phyloP scores from a whole-genome alignment of 2,329 filamentous ascomycete genomes.

The Venturia aucupariae region DNA sequence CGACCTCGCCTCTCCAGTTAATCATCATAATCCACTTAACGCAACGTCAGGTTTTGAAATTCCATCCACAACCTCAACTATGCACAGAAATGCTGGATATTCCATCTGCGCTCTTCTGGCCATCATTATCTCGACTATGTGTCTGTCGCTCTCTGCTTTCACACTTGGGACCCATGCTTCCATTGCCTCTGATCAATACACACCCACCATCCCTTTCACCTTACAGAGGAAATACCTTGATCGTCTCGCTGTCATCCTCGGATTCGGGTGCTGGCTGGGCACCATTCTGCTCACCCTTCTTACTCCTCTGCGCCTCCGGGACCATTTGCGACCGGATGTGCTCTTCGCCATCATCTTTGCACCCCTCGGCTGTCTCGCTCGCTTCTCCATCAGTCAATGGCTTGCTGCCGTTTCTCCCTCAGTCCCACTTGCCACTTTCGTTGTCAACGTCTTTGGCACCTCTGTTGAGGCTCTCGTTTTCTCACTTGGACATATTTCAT shows the following conservation, averaged over 20 bases:
- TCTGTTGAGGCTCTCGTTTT: too few relatives aligned
- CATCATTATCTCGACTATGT: too few relatives aligned
- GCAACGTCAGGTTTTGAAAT: too few relatives aligned
- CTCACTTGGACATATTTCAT: too few relatives aligned
- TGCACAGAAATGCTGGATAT: too few relatives aligned
- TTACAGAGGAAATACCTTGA: slow-evolving; percentile 36
- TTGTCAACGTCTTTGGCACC: too few relatives aligned
- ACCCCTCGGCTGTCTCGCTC: slow-evolving; percentile 61
- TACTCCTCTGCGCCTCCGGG: slow-evolving; percentile 55
- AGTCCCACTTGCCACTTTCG: too few relatives aligned
- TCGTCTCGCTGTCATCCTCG: slow-evolving; percentile 56
- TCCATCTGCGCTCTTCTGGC: too few relatives aligned
- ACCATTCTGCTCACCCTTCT: slow-evolving; percentile 55
- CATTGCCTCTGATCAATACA: slow-evolving; percentile 46
- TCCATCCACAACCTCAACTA: too few relatives aligned
- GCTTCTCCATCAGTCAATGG: slow-evolving; percentile 22
- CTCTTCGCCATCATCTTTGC: slow-evolving; percentile 75
- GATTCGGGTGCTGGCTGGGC: slow-evolving; percentile 69
- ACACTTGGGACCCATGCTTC: slow-evolving; percentile 71
- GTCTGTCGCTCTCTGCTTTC: slow-evolving; percentile 62
- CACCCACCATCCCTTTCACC: slow-evolving; percentile 46
- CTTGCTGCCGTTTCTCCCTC: too few relatives aligned
- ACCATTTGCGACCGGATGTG: slow-evolving; percentile 65
- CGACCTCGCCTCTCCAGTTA: too few relatives aligned
- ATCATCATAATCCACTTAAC: too few relatives aligned